Conservation (phyloP, 2,329 filamentous ascomycete genomes). For the Helminthosporium solani region DNA sequence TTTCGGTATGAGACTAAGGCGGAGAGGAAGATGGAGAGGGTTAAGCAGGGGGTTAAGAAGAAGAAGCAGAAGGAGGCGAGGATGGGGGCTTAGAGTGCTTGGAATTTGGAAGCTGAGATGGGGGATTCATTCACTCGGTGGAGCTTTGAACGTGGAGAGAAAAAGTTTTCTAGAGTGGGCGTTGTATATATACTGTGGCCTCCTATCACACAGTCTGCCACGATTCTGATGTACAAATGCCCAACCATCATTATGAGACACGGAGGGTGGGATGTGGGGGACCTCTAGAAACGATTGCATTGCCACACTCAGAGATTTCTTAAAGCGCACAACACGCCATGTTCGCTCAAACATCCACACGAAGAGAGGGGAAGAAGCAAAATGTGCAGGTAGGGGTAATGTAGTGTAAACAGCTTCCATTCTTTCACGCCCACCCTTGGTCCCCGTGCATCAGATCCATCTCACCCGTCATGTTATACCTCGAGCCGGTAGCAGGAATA, state of each 20-base stretch:
- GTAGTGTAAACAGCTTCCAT: slow-evolving; percentile 16
- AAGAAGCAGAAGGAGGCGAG: slow-evolving; percentile 65
- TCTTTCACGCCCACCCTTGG: too few relatives aligned
- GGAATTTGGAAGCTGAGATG: too few relatives aligned
- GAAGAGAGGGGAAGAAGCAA: slow-evolving; percentile 19
- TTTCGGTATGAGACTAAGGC: slow-evolving; percentile 90
- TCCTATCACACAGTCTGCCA: too few relatives aligned
- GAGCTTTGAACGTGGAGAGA: too few relatives aligned
- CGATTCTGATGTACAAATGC: too few relatives aligned
- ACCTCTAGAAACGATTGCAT: slow-evolving; percentile 18
- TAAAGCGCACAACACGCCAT: slow-evolving; percentile 32
- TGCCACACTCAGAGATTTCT: slow-evolving; percentile 34
- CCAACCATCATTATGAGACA: too few relatives aligned
- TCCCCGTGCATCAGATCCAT: not conserved
- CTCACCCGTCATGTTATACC: slow-evolving; percentile 1
- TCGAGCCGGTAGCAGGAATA: not conserved
- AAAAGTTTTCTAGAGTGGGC: too few relatives aligned
- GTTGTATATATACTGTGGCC: too few relatives aligned
- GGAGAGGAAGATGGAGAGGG: slow-evolving; percentile 65
- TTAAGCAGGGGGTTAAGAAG: slow-evolving; percentile 68
- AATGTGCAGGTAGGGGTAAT: slow-evolving; percentile 27
- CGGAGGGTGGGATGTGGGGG: not conserved
- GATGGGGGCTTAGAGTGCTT: slow-evolving; percentile 28
- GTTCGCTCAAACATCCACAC: slow-evolving; percentile 21
- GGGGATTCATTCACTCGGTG: too few relatives aligned